phyloP scores from a whole-genome alignment of 345 rosid genomes.

The Sisymbrium altissimum region DNA sequence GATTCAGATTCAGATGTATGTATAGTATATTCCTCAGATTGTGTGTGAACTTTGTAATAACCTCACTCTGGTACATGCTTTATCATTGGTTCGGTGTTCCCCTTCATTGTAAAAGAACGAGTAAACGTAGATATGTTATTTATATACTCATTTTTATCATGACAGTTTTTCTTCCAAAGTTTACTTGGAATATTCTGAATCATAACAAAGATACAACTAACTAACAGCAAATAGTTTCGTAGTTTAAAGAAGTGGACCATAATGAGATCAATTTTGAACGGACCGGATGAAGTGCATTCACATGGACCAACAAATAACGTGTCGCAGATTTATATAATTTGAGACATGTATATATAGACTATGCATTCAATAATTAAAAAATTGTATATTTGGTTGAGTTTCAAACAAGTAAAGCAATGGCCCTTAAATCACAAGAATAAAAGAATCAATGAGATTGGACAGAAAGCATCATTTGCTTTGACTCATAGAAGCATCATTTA shows the following conservation, averaged over 20 bases:
- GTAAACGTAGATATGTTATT: background rate
- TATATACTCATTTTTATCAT: background rate
- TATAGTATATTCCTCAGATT: background rate
- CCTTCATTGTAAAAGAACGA: background rate
- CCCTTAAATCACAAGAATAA: conserved; percentile 13
- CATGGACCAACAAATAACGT: conserved; percentile 22
- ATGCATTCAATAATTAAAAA: background rate
- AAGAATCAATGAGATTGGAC: conserved; percentile 13
- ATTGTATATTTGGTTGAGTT: conserved; percentile 22
- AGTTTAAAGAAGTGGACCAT: background rate
- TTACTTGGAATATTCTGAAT: background rate
- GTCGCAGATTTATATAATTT: background rate
- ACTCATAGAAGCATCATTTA: conserved; percentile 26
- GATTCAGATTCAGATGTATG: conserved; percentile 7
- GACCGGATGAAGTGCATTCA: background rate
- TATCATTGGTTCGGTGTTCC: conserved; percentile 18
- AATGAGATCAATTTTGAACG: conserved; percentile 1
- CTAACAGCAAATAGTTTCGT: background rate
- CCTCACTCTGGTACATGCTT: conserved; percentile 8
- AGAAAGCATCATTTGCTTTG: background rate
- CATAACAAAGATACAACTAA: background rate
- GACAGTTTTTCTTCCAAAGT: background rate
- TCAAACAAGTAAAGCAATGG: conserved; percentile 25
- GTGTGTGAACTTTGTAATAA: conserved; percentile 13
- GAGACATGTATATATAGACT: background rate